Conservation (phyloP, 2,329 filamentous ascomycete genomes). For the Alternaria sp. region DNA sequence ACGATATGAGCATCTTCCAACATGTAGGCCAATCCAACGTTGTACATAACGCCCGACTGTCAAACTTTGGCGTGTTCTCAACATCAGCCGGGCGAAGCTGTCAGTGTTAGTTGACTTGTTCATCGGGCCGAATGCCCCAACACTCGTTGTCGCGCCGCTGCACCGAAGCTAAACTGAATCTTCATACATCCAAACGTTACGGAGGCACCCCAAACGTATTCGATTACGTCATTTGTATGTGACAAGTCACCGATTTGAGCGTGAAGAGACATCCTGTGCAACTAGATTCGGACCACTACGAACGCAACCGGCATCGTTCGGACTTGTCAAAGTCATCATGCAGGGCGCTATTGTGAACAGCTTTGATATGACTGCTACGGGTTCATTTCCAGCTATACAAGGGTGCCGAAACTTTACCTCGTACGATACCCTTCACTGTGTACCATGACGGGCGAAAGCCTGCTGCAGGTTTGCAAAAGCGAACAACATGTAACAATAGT, state of each 20-base stretch:
- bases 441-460: background rate
- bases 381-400: background rate
- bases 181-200: background rate
- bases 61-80: background rate
- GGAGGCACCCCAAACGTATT: background rate
- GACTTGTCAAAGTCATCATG: background rate
- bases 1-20: background rate
- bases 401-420: background rate
- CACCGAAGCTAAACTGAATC: background rate
- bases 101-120: background rate
- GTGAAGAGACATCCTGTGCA: background rate
- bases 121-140: conserved; percentile 1
- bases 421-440: background rate
- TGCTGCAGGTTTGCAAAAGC: background rate
- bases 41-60: background rate
- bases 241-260: background rate
- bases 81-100: background rate
- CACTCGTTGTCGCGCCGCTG: background rate
- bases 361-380: background rate
- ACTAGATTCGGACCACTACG: background rate
- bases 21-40: background rate
- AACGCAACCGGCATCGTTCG: background rate
- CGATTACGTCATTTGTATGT: background rate
- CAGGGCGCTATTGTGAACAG: background rate
- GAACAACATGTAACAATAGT: conserved; percentile 1